Conservation (phyloP, 768 basidiomycete species). For the Mycena galericulata region DNA sequence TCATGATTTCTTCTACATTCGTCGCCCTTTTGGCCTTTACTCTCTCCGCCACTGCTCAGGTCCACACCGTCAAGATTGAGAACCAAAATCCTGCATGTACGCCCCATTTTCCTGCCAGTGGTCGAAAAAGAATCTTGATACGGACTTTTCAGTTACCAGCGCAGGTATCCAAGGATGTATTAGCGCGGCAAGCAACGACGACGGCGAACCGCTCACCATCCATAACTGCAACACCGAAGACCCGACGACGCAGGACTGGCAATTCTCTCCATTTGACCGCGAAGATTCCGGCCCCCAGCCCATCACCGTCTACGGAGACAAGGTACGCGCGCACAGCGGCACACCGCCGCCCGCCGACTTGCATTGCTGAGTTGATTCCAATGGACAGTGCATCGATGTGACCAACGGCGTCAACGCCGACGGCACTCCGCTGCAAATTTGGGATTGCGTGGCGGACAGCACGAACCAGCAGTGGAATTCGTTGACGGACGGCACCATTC, state of each 20-base stretch:
- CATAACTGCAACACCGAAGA: not conserved
- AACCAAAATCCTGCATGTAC: not conserved
- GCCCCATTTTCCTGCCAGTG: not conserved
- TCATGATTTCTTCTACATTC: not conserved
- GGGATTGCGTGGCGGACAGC: not conserved
- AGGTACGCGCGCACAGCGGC: not conserved
- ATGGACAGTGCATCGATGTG: slow-evolving; percentile 7
- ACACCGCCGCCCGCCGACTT: too few relatives aligned
- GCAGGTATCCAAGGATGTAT: not conserved
- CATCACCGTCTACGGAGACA: not conserved
- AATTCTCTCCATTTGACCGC: too few relatives aligned
- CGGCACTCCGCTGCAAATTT: slow-evolving; percentile 16
- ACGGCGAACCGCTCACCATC: not conserved
- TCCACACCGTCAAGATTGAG: too few relatives aligned
- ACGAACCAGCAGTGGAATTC: slow-evolving; percentile 9
- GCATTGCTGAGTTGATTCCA: not conserved
- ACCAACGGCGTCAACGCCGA: slow-evolving; percentile 2
- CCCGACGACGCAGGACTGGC: not conserved
- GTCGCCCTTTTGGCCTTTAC: not conserved
- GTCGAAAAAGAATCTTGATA: too few relatives aligned
- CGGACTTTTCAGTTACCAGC: not conserved
- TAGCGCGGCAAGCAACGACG: not conserved
- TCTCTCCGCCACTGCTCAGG: not conserved
- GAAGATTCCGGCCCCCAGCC: not conserved
- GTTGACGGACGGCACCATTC: not conserved